phyloP scores from a whole-genome alignment of 2,329 filamentous ascomycete genomes.

The Penicillium sp. region DNA sequence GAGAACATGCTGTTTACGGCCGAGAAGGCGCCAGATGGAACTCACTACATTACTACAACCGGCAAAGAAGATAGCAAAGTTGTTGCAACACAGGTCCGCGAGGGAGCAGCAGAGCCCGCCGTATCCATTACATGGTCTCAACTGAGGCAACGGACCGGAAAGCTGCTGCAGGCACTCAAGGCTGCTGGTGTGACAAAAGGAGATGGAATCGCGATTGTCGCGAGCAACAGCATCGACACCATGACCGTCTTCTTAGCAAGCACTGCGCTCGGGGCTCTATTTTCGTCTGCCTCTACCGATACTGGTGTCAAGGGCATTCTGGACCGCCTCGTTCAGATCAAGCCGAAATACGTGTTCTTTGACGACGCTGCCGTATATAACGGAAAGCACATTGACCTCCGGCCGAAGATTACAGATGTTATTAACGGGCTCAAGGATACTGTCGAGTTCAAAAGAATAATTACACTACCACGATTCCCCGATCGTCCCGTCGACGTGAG shows the following conservation, averaged over 20 bases:
- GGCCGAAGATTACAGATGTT: slow-evolving; percentile 72
- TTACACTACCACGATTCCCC: slow-evolving; percentile 70
- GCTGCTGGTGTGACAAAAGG: slow-evolving; percentile 69
- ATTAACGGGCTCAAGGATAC: slow-evolving; percentile 66
- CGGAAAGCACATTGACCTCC: slow-evolving; percentile 68
- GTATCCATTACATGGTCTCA: slow-evolving; percentile 69
- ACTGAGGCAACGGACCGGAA: slow-evolving; percentile 63
- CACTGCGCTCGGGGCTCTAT: slow-evolving; percentile 65
- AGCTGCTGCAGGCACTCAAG: slow-evolving; percentile 66
- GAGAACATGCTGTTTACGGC: slow-evolving; percentile 76
- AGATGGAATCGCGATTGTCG: slow-evolving; percentile 76
- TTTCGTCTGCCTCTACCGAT: slow-evolving; percentile 78
- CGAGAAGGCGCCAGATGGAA: slow-evolving; percentile 11
- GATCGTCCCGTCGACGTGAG: slow-evolving; percentile 62
- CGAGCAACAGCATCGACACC: slow-evolving; percentile 66
- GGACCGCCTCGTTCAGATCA: slow-evolving; percentile 74
- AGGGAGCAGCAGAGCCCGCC: slow-evolving; percentile 36
- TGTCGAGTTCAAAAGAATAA: slow-evolving; percentile 64
- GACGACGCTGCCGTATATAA: slow-evolving; percentile 52
- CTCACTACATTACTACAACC: slow-evolving; percentile 9
- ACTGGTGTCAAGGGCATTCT: slow-evolving; percentile 81
- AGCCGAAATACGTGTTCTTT: slow-evolving; percentile 80
- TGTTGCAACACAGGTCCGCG: slow-evolving; percentile 69
- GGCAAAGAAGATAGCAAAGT: slow-evolving; percentile 66
- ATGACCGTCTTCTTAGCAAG: slow-evolving; percentile 16